Evolutionary conservation across 31 red algal species (phyloP), one percentile per base, ranked within the genome.

Genomic region (Asparagopsis taxiformis): DNA sequence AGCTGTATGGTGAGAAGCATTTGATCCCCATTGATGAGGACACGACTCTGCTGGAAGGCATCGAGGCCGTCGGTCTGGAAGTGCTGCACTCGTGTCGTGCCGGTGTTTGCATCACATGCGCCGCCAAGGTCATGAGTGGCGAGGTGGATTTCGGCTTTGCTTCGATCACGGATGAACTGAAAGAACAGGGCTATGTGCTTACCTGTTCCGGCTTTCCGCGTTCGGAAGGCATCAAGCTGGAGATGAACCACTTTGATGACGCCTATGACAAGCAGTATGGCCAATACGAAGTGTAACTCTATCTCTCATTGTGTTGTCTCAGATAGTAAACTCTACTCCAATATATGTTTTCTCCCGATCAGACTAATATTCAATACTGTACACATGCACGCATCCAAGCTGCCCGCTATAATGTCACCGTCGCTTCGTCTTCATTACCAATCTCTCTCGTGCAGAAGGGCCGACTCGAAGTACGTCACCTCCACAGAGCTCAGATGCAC

Each of bases 41-140:
- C 28, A 31, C 62, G 65, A 88, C 84, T n/a, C 57, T 88, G 9
- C 58, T 88, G 34, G 88, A 85, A 31, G 88, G 74, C 20, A 92
- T 95, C 50, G 74, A 85, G 52, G 84, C 90, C 24, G 56, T 78
- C 29, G 92, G 92, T 33, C 49, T 83, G 1, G 61, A 50, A 29
- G 74, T 95, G 21, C 67, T 87, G 58, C 56, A 82, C 55, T 90
- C 74, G 24, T 95, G 92, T 51, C 70, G 82, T 26, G 83, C 74
- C 19, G 92, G 92, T n/a, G 82, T 84, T 11, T 95, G 92, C 46
- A 81, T 81, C 16, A 95, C 92, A 1, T 95, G 92, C 59, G 92
- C 92, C 23, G 79, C 77, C 33, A 95, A 90, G 70, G 31, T 95
- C 49, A 17, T 78, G 6, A 29, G 50, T 2, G 79, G 79, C 6